Evolutionary conservation across 257 asterid genomes (phyloP).

Genomic region (Plectranthus barbatus): DNA sequence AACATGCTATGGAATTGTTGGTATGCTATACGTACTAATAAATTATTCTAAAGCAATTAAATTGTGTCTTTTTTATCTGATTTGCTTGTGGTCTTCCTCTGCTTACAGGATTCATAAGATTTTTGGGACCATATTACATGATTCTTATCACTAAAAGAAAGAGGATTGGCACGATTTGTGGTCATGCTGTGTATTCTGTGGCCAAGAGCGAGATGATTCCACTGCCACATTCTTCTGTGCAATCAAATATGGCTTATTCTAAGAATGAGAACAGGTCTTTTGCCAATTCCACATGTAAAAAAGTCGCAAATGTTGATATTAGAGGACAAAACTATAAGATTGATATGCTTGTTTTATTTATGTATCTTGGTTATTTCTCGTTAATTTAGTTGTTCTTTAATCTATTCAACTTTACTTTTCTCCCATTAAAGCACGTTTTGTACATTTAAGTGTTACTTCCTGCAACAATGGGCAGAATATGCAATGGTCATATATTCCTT

Average conservation of each 20-base stretch:
- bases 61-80: background rate
- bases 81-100: conserved; percentile 10
- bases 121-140: conserved; percentile 95
- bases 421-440: conserved; percentile 6
- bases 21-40: conserved; percentile 32
- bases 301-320: conserved; percentile 35
- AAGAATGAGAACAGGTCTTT: conserved; percentile 96
- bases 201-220: conserved; percentile 77
- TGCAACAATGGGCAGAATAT: conserved; percentile 6
- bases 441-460: background rate
- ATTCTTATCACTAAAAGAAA: conserved; percentile 73
- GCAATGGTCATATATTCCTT: background rate
- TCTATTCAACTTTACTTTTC: conserved; percentile 9
- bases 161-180: conserved; percentile 82
- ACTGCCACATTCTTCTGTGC: conserved; percentile 53
- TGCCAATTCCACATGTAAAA: conserved; percentile 62
- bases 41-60: background rate
- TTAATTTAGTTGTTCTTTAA: conserved; percentile 18
- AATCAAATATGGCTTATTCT: conserved; percentile 67
- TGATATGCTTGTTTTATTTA: conserved; percentile 25
- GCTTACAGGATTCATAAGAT: conserved; percentile 66
- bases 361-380: conserved; percentile 29
- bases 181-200: conserved; percentile 80
- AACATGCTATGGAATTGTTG: conserved; percentile 80
- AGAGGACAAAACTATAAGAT: conserved; percentile 31